Conservation (phyloP, 2,329 filamentous ascomycete species). For the Drechslerella coelobrocha region DNA sequence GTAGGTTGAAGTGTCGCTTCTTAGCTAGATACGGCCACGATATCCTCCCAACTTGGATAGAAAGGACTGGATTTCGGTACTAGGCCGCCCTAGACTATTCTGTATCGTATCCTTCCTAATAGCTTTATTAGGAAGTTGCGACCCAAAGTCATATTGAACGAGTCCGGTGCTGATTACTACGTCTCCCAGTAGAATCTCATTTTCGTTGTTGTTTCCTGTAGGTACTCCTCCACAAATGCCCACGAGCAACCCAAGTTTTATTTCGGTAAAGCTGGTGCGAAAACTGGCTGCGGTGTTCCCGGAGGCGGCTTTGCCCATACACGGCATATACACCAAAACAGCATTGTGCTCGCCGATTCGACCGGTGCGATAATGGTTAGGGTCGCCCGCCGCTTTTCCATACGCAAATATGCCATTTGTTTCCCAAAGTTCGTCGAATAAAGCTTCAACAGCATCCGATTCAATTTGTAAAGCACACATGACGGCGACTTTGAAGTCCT, state of each 20-base stretch:
- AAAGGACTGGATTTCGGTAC: constrained; percentile 44
- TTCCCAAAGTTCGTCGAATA: constrained; percentile 56
- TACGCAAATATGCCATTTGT: constrained; percentile 46
- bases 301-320: constrained; percentile 56
- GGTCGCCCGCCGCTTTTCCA: constrained; percentile 54
- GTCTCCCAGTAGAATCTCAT: constrained; percentile 57
- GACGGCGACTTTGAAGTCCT: constrained; percentile 54
- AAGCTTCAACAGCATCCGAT: constrained; percentile 52
- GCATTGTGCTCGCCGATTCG: constrained; percentile 55
- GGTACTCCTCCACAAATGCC: constrained; percentile 31
- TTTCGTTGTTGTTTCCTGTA: no score
- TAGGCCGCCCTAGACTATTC: constrained; percentile 37
- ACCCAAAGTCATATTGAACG: constrained; percentile 56
- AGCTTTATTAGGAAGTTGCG: constrained; percentile 51
- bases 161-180: constrained; percentile 56
- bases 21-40: constrained; percentile 7
- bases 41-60: constrained; percentile 15
- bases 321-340: constrained; percentile 55
- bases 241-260: constrained; percentile 57
- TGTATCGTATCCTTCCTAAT: constrained; percentile 45
- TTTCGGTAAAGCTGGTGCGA: constrained; percentile 56
- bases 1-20: constrained; percentile 2
- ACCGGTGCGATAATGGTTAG: constrained; percentile 56
- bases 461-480: constrained; percentile 55
- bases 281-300: constrained; percentile 55